Percentiles rank a stretch among this genome's conserved stretches.
phyloP scores from a whole-genome alignment of 768 basidiomycete species.

The Boletus huronensis region DNA sequence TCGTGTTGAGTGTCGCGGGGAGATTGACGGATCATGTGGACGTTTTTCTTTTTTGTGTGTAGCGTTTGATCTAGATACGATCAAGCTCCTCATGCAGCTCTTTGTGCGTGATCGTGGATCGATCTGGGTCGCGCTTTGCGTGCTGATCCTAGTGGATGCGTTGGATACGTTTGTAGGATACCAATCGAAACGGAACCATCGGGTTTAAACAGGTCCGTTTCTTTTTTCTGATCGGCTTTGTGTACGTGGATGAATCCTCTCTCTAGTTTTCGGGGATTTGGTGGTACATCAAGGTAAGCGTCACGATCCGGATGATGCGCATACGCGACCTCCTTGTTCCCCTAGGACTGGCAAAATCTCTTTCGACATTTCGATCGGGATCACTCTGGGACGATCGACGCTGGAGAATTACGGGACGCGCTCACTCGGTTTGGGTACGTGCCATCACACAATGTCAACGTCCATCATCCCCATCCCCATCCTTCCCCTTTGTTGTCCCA shows the following conservation, averaged over 20 bases:
- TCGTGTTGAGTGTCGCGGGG: neutral
- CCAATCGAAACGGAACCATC: slow-evolving; percentile 73
- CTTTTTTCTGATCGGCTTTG: neutral
- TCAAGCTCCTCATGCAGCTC: slow-evolving; percentile 77
- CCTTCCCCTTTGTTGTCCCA: too few species aligned
- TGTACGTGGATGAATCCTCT: neutral
- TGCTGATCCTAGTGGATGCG: neutral
- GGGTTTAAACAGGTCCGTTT: slow-evolving; percentile 66
- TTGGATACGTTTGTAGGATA: slow-evolving; percentile 41
- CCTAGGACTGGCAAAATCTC: slow-evolving; percentile 77
- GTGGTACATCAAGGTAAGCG: slow-evolving; percentile 67
- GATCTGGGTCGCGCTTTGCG: neutral
- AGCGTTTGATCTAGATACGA: slow-evolving; percentile 86
- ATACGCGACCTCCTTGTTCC: neutral
- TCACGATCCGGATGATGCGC: neutral
- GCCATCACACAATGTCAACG: neutral
- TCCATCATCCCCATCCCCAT: neutral
- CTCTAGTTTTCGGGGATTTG: slow-evolving; percentile 66
- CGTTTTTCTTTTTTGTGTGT: neutral
- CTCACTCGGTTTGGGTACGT: slow-evolving; percentile 68
- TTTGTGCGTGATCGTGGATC: slow-evolving; percentile 50
- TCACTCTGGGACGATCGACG: slow-evolving; percentile 75
- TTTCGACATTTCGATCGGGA: slow-evolving; percentile 86
- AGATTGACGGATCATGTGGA: too few species aligned
- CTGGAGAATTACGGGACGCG: slow-evolving; percentile 61